Evolutionary conservation across 2,329 filamentous ascomycete species (phyloP).

Genomic region (Neonectria ditissima): DNA sequence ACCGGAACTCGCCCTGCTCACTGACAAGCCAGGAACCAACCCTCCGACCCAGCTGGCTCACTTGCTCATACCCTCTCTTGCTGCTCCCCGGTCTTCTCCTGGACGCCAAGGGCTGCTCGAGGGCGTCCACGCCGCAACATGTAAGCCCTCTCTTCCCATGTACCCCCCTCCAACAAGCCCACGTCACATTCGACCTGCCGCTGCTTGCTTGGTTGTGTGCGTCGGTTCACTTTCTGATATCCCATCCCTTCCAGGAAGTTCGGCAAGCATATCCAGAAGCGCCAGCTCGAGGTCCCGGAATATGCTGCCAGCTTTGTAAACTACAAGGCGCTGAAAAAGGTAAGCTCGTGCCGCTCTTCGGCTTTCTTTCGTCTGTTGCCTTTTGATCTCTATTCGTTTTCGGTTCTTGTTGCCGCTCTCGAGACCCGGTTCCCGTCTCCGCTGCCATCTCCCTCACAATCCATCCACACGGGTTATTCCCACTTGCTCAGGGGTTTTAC

Average conservation of each 20-base stretch:
- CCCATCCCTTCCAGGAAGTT: conserved; percentile 81
- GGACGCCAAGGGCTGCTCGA: conserved; percentile 39
- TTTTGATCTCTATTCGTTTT: conserved; percentile 18
- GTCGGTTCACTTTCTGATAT: conserved; percentile 27
- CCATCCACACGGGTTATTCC: conserved; percentile 17
- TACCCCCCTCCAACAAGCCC: conserved; percentile 12
- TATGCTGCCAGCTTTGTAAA: conserved; percentile 99
- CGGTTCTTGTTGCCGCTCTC: neutral
- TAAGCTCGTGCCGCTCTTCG: conserved; percentile 54
- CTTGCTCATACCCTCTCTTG: conserved; percentile 26
- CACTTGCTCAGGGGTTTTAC: conserved; percentile 15
- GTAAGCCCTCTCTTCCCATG: conserved; percentile 46
- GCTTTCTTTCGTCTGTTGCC: conserved; percentile 25
- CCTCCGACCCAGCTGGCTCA: conserved; percentile 18
- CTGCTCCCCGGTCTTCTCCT: conserved; percentile 33
- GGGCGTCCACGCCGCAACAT: conserved; percentile 48
- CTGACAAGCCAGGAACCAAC: conserved; percentile 21
- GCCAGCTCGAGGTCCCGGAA: conserved; percentile 98
- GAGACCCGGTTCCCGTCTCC: conserved; percentile 32
- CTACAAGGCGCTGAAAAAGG: conserved; percentile 99
- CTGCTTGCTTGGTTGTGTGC: conserved; percentile 13
- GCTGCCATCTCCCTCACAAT: conserved; percentile 38
- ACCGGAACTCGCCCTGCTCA: conserved; percentile 25
- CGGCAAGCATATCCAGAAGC: conserved; percentile 99
- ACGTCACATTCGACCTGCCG: conserved; percentile 4